Conservation (phyloP, 2,329 filamentous ascomycete species). For the Hymenoscyphus fraxineus region DNA sequence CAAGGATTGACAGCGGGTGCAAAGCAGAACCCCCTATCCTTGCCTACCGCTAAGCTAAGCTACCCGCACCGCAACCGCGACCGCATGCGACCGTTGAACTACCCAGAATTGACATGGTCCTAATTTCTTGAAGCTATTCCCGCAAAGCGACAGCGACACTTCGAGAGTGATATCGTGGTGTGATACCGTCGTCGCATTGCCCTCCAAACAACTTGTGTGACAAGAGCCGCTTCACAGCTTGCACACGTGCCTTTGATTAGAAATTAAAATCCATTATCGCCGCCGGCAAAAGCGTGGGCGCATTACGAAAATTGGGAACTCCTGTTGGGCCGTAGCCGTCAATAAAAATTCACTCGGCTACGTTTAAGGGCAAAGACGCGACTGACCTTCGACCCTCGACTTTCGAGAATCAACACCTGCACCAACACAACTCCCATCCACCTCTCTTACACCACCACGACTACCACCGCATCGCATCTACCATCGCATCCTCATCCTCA, state of each 20-base stretch:
- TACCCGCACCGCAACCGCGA: not conserved
- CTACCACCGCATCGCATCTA: not conserved
- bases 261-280: conserved; percentile 14
- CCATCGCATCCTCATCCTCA: too few species aligned
- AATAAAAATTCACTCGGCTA: conserved; percentile 3
- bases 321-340: not conserved
- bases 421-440: not conserved
- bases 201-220: not conserved
- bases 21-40: conserved; percentile 24
- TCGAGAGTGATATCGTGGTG: conserved; percentile 1
- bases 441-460: not conserved
- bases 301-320: conserved; percentile 14
- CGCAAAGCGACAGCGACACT: not conserved
- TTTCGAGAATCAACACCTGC: not conserved
- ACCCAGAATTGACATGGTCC: not conserved
- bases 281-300: conserved; percentile 15
- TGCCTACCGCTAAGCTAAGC: conserved; percentile 18
- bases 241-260: conserved; percentile 21
- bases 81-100: not conserved
- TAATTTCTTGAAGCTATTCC: conserved; percentile 26
- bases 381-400: conserved; percentile 15
- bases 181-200: conserved; percentile 15
- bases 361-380: not conserved
- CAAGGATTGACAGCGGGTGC: conserved; percentile 23
- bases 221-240: conserved; percentile 8